Evolutionary conservation across 129 eudicot genomes (phyloP).

Genomic region (Tagetes patula): DNA sequence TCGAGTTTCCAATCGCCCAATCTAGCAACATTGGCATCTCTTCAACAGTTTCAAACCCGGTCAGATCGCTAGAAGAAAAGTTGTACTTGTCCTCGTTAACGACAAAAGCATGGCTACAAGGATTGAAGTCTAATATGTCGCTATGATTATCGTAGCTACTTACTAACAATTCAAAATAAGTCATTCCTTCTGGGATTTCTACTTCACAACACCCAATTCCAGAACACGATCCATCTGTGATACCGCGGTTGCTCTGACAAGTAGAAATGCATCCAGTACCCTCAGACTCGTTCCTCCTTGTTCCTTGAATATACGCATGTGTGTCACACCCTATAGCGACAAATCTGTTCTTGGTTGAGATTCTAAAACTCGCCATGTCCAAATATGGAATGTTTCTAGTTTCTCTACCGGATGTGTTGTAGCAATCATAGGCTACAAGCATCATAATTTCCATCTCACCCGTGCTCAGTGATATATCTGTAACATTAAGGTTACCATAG

Average conservation of each 20-base stretch:
- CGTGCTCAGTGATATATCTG: neutral
- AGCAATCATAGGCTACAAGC: conserved; percentile 23
- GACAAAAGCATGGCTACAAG: conserved; percentile 40
- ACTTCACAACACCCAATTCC: conserved; percentile 43
- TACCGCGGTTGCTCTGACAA: neutral
- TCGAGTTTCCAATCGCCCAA: conserved; percentile 33
- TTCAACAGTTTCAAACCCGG: neutral
- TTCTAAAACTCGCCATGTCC: neutral
- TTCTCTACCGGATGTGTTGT: neutral
- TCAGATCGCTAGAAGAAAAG: conserved; percentile 1
- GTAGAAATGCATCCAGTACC: conserved; percentile 19
- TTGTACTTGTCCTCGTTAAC: conserved; percentile 1
- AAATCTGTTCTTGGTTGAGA: conserved; percentile 29
- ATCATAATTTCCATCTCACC: conserved; percentile 18
- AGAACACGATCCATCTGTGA: conserved; percentile 27
- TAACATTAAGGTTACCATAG: neutral
- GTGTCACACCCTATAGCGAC: conserved; percentile 38
- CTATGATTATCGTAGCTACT: conserved; percentile 20
- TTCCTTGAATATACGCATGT: neutral
- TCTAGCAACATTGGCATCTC: conserved; percentile 36
- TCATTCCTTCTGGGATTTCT: conserved; percentile 20
- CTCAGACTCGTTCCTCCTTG: neutral
- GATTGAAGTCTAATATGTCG: conserved; percentile 9
- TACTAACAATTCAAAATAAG: rapidly evolving
- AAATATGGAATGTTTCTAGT: neutral